Conservation (phyloP, 768 basidiomycete species). For the Tulasnella sp. region DNA sequence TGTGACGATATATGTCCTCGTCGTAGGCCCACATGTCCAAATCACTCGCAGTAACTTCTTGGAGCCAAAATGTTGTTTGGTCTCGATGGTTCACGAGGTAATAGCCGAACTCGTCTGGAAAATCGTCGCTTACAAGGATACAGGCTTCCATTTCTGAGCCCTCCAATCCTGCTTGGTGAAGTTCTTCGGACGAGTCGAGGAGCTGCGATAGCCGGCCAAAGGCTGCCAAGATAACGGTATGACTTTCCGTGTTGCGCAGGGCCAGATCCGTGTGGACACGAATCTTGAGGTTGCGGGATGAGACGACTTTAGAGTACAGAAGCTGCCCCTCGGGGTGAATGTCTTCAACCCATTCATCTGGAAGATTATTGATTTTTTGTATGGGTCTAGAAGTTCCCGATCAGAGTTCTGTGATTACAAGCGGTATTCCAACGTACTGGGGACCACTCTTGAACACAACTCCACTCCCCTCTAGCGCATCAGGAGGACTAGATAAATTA, state of each 20-base stretch:
- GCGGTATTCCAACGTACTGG: neutral
- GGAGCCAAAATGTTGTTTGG: conserved; percentile 1
- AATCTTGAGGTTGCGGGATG: neutral
- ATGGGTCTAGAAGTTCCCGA: neutral
- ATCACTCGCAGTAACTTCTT: neutral
- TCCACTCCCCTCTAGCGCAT: neutral
- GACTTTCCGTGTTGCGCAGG: neutral
- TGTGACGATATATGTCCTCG: neutral
- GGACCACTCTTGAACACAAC: neutral
- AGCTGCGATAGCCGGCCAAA: neutral
- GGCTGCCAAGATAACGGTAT: neutral
- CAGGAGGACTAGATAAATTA: neutral
- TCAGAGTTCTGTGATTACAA: neutral
- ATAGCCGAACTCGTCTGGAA: neutral
- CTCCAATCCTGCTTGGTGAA: neutral
- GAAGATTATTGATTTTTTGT: neutral
- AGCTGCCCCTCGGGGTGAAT: neutral
- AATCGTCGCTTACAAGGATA: neutral
- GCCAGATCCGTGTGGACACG: neutral
- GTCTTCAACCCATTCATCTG: neutral
- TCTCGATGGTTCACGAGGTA: neutral
- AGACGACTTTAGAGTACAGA: neutral
- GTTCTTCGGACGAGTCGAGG: neutral
- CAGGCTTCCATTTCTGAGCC: neutral
- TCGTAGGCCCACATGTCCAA: neutral